Base-by-base conservation (phyloP, 2,329 filamentous ascomycete genomes). In the Colletotrichum sp. region DNA sequence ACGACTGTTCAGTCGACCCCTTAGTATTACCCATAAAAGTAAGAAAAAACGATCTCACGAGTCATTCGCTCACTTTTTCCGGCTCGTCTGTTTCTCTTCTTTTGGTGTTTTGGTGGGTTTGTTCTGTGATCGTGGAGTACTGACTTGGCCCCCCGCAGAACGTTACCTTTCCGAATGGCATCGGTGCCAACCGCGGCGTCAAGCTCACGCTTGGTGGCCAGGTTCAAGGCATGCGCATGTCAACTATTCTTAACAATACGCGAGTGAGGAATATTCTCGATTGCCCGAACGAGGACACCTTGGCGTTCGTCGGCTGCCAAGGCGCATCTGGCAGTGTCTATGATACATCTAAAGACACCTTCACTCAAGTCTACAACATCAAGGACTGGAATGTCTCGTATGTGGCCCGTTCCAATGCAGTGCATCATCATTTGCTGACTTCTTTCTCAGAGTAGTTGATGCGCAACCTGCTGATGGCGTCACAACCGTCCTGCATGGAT, bases 341-440 rank as follows among this genome's bases (percentile, higher is more conserved):
- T 30, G 71, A 75, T 61, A 75, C 72, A 7, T 66, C 75, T 4
- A 65, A 48, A 30, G 68, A 61, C 34, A 34, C 74, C 6, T 77
- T 77, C 57, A 52, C 8, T 52, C 67, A 75, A 52, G 75, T 75
- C 2, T 61, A 61, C 24, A 75, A 75, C 24, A 52, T 77, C 36
- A 60, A 68, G 7, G 68, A 75, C 55, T 77, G 75, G 75, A 77
- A 77, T n/a, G 75, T 75, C 10, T 75, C 75, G 75, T 77, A 68
- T 8, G 74, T 52, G 24, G 2, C 14, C 1, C 8, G 13, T 13
- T 24, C 8, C 10, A 6, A 12, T 6, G 14, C 9, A 6, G 7
- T 3, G 6, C n/a, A 2, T 21, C 32, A 3, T 39, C 4, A 16
- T 4, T 21, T 8, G 32, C 64, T 75, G 30, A 75, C 34, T 6